Percentiles rank a stretch among this genome's conserved stretches.
Conservation (phyloP, 2,329 filamentous ascomycete genomes). For the Penicillium sp. region DNA sequence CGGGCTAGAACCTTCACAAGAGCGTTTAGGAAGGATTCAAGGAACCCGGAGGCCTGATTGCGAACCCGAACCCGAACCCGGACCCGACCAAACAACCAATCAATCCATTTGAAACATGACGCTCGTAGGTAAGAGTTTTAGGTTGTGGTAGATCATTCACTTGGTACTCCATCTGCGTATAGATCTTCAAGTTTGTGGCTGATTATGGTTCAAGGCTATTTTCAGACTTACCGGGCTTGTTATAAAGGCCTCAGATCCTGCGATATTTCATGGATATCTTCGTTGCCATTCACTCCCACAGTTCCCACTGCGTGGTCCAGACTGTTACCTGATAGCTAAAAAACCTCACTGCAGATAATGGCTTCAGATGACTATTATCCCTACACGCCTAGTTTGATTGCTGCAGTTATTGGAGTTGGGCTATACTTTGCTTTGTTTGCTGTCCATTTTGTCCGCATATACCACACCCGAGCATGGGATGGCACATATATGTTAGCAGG, state of each 20-base stretch:
- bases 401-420: conserved; percentile 7
- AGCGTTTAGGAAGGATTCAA: too few species aligned
- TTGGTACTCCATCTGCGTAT: background rate
- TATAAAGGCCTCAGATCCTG: background rate
- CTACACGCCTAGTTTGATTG: conserved; percentile 6
- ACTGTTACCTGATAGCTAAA: background rate
- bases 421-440: conserved; percentile 1
- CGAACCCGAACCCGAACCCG: background rate
- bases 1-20: too few species aligned
- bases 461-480: conserved; percentile 1
- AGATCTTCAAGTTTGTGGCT: background rate
- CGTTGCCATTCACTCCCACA: background rate
- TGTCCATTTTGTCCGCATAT: conserved; percentile 3
- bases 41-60: background rate
- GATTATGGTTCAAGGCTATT: background rate
- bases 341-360: background rate
- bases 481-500: conserved; percentile 7
- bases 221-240: background rate
- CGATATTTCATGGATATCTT: background rate
- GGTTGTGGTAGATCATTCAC: background rate
- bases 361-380: background rate
- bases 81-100: background rate
- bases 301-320: background rate
- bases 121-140: too few species aligned
- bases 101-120: background rate